phyloP scores from a whole-genome alignment of 2,329 filamentous ascomycete genomes.

The Talaromyces funiculosus region DNA sequence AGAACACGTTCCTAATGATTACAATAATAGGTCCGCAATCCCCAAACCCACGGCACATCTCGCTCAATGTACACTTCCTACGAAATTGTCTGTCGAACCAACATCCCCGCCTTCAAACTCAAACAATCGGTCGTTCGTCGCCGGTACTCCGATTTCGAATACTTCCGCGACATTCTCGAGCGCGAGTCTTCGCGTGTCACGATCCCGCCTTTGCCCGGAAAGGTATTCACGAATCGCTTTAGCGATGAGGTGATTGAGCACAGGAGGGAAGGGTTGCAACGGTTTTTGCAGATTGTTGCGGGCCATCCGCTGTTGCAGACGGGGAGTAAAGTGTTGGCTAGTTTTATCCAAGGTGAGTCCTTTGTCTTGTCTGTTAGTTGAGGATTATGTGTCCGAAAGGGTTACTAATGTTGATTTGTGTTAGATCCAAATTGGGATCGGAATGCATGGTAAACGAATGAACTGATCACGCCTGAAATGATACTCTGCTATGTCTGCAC shows the following conservation, averaged over 20 bases:
- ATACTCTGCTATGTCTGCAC: background rate
- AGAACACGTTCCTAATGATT: too few relatives aligned
- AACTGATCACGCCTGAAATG: background rate
- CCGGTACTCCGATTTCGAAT: conserved; percentile 96
- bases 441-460: conserved; percentile 63
- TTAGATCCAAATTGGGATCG: conserved; percentile 68
- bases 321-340: conserved; percentile 90
- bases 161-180: conserved; percentile 97
- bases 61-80: conserved; percentile 98
- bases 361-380: background rate
- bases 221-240: conserved; percentile 97
- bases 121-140: conserved; percentile 81
- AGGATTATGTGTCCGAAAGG: too few relatives aligned
- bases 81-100: conserved; percentile 95
- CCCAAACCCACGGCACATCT: conserved; percentile 88
- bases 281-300: conserved; percentile 95
- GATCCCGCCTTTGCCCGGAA: conserved; percentile 90
- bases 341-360: conserved; percentile 84
- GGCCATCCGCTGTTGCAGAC: conserved; percentile 95
- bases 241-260: conserved; percentile 98
- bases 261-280: conserved; percentile 80
- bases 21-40: conserved; percentile 71
- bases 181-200: conserved; percentile 89
- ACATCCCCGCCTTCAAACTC: conserved; percentile 98
- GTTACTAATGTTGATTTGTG: background rate